Conservation (phyloP, 805 yeast species). For the Candida incommunis region DNA sequence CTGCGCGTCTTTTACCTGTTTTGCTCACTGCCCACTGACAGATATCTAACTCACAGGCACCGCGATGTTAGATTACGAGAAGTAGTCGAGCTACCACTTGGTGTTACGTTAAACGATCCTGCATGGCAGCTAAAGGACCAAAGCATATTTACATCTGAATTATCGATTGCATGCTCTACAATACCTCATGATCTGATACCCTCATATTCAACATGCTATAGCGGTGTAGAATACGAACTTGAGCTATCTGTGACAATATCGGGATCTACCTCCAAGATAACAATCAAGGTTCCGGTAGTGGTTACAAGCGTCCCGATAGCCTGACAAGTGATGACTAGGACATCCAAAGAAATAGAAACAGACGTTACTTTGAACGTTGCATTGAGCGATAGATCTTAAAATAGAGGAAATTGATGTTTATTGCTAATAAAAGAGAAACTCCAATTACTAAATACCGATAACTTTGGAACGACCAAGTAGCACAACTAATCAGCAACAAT, state of each 20-base stretch:
- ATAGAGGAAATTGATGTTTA: not conserved
- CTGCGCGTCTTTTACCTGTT: not conserved
- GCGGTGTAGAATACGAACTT: not conserved
- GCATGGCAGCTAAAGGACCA: not conserved
- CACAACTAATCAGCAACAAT: no score
- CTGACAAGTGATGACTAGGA: no score
- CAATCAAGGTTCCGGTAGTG: not conserved
- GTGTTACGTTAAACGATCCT: not conserved
- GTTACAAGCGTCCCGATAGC: not conserved
- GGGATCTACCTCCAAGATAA: not conserved
- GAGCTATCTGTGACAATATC: not conserved
- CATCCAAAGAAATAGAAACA: no score
- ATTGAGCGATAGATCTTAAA: no score
- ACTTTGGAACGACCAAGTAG: no score
- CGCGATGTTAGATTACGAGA: not conserved
- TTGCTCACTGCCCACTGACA: not conserved
- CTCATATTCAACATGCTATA: not conserved
- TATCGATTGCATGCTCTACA: not conserved
- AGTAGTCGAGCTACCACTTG: not conserved
- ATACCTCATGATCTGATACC: not conserved
- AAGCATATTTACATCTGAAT: not conserved
- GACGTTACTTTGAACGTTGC: no score
- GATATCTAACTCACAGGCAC: not conserved
- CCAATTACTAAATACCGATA: no score
- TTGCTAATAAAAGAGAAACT: no score